Evolutionary conservation across 2,329 filamentous ascomycete genomes (phyloP).

Genomic region (Aspergillus texensis): DNA sequence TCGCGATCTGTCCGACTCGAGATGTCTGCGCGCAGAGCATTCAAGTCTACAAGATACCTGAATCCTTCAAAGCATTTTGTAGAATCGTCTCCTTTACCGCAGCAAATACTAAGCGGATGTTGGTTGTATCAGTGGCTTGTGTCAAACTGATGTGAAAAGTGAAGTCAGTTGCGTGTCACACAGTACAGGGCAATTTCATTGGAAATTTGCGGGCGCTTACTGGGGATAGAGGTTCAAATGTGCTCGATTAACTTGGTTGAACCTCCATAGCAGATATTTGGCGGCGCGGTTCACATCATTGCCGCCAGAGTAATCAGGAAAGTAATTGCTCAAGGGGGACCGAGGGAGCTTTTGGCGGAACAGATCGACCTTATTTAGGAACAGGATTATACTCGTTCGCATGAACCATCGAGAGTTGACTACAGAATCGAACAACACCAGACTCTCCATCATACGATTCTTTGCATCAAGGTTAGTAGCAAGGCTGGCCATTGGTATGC

Average conservation of each 20-base stretch:
- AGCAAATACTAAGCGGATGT: conserved; percentile 95
- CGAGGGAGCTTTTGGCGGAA: conserved; percentile 93
- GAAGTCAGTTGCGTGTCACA: conserved; percentile 24
- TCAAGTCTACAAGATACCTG: conserved; percentile 73
- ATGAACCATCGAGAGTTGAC: conserved; percentile 99
- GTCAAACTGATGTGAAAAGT: conserved; percentile 69
- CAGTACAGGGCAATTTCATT: neutral
- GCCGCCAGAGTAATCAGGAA: conserved; percentile 95
- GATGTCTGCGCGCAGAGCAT: neutral
- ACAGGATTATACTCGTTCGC: conserved; percentile 96
- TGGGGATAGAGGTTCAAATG: conserved; percentile 97
- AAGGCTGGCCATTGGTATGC: neutral
- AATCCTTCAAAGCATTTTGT: conserved; percentile 97
- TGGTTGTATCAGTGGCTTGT: conserved; percentile 97
- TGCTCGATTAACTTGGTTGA: conserved; percentile 96
- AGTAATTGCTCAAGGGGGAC: conserved; percentile 91
- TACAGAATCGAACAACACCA: conserved; percentile 95
- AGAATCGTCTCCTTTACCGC: conserved; percentile 98
- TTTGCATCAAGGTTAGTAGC: conserved; percentile 42
- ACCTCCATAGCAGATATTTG: conserved; percentile 96
- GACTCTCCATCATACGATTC: conserved; percentile 99
- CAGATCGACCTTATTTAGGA: conserved; percentile 98
- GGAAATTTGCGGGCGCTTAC: conserved; percentile 59
- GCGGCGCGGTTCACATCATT: conserved; percentile 98
- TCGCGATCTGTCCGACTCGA: neutral